Evolutionary conservation across 2,329 filamentous ascomycete genomes (phyloP), one percentile per base, ranked within the genome.

Genomic region (Nemania bipapillata): DNA sequence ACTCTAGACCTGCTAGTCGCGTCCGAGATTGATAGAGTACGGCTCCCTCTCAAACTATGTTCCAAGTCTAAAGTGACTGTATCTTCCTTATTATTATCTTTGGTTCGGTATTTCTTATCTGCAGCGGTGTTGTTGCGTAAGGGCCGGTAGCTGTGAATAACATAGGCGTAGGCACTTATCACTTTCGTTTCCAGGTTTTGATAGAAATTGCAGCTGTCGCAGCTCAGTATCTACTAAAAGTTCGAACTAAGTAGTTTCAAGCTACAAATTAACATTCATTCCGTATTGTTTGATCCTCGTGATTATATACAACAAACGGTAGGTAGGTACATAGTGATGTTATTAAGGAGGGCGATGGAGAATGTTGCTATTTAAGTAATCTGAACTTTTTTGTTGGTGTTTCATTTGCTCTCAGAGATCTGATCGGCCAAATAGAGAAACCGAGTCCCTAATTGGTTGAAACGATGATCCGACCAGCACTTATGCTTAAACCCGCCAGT

Each of bases 221-320:
- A 22, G 30, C 52, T 24, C n/a, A 8, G 30, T 1, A 24, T 55
- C 30, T 3, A n/a, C 24, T 20, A 3, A 28, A 22, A 22, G 2
- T 47, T 47, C 12, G 42, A 12, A 24, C 22, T 52, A 20, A 20
- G 53, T 40, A 40, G 35, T 28, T 40, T 61, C 47, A 52, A 61
- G 58, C 58, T 47, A 61, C 28, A 30, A 61, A 12, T 12, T 5
- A 5, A 61, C 28, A 20, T 52, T 53, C 45, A 61, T 61, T 61
- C 15, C 8, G 45, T 61, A 3, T 32, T 56, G n/a, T 22, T 42
- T 26, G 2, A 50, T 26, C 20, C 24, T 50, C 9, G 9, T 26
- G 47, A 50, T 49, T 49, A 28, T n/a, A n/a, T n/a, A n/a, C n/a
- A n/a, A 32, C 7, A 35, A n/a, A 54, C 5, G 12, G 15, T 28